phyloP scores from a whole-genome alignment of 2,329 filamentous ascomycete genomes.

The Pseudogymnoascus sp. region DNA sequence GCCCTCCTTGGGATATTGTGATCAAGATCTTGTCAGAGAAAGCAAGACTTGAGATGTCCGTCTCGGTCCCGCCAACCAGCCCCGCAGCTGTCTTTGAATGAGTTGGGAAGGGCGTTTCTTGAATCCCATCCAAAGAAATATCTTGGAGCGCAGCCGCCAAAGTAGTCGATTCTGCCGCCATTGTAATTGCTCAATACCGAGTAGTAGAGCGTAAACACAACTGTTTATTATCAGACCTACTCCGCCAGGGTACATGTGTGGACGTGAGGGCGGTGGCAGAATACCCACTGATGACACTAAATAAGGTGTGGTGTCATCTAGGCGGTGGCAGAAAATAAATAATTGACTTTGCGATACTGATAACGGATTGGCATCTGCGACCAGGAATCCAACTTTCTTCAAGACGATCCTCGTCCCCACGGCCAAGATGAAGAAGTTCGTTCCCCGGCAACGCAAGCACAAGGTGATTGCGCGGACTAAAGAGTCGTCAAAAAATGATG shows the following conservation, averaged over 20 bases:
- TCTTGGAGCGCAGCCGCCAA: not conserved
- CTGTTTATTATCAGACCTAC: not conserved
- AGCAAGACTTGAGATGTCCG: constrained; percentile 63
- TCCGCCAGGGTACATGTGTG: constrained; percentile 5
- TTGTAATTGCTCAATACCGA: not conserved
- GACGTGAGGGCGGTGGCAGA: constrained; percentile 11
- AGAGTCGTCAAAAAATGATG: constrained; percentile 36
- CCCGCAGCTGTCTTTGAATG: constrained; percentile 41
- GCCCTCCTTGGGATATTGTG: constrained; percentile 79
- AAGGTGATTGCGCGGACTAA: constrained; percentile 60
- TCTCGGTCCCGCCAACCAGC: constrained; percentile 59
- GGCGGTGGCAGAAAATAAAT: constrained; percentile 10
- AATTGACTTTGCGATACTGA: constrained; percentile 8
- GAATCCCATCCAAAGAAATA: constrained; percentile 14
- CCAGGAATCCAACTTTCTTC: not conserved
- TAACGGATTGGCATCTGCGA: constrained; percentile 9
- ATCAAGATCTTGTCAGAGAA: constrained; percentile 90
- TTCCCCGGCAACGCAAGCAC: constrained; percentile 61
- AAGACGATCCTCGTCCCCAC: constrained; percentile 6
- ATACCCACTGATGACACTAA: not conserved
- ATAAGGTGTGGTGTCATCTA: not conserved
- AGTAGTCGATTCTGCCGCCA: not conserved
- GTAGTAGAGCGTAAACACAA: not conserved
- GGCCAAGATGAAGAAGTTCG: constrained; percentile 40
- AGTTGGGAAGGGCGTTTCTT: constrained; percentile 24